Base-by-base conservation (phyloP, 1,139 yeast genomes). In the Nakaseomyces nivariensis region DNA sequence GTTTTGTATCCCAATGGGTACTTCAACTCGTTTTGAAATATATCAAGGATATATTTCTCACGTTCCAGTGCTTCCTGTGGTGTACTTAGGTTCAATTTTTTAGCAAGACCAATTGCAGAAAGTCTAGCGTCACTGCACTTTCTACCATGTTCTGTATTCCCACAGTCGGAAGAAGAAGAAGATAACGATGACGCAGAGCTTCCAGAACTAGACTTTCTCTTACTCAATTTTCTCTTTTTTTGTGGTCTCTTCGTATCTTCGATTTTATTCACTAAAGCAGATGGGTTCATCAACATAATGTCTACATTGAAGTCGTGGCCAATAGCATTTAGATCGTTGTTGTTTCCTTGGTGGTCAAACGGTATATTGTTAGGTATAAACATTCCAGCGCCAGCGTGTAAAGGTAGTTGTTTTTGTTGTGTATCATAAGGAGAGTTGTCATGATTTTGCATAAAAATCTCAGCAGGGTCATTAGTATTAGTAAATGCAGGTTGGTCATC, bases 1-100 rank as follows among this genome's bases (percentile, higher is more conserved):
- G 95, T 85, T 60, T 77, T 78, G 56, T 78, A 75, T 4, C 95
- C 95, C 33, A 87, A 66, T 36, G 81, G 78, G 65, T 85, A 87
- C 22, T 82, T 78, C 53, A 85, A 73, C 45, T 76, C 78, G 43
- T 72, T 68, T 46, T 74, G 75, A 53, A 86, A 75, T 26, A 84
- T 72, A 32, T 74, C 72, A 49, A 87, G 67, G 8, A 87, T 75
- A 44, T 75, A 75, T 45, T 73, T 72, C 61, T 87, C 95, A n/a
- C 84, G 69, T 46, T 66, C 64, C 17, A 77, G 69, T 0, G 86
- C 83, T 60, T 78, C 82, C 37, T 72, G 74, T 24, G 75, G 74
- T n/a, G 76, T 68, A 4, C 68, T 66, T n/a, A 82, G 67, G 11
- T 80, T 74, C 62, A 81, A 67, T 7, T 78, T 75, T 43, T 69